Conservation (phyloP, 768 basidiomycete genomes). For the Macrolepiota fuliginosa region DNA sequence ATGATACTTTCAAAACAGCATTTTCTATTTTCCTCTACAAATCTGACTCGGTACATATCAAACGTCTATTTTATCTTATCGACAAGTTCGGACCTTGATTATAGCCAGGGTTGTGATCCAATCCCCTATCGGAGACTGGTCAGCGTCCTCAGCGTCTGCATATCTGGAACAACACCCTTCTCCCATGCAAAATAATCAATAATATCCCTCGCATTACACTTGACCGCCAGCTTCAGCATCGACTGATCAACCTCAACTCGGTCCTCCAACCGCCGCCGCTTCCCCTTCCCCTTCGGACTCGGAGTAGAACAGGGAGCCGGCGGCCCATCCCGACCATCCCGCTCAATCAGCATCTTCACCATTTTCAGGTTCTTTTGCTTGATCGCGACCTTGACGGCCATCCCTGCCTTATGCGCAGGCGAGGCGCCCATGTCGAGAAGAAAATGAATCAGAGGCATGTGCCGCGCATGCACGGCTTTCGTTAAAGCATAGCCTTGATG, state of each 20-base stretch:
- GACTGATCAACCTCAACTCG: constrained; percentile 48
- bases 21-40: constrained; percentile 1
- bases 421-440: constrained; percentile 74
- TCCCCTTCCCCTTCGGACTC: constrained; percentile 24
- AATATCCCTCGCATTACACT: constrained; percentile 63
- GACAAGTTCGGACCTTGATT: neutral
- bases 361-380: constrained; percentile 61
- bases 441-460: constrained; percentile 63
- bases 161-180: constrained; percentile 72
- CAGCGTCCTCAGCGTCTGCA: constrained; percentile 48
- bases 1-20: constrained; percentile 16
- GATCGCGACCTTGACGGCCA: constrained; percentile 79
- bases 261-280: constrained; percentile 58
- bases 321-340: constrained; percentile 11
- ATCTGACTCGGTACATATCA: neutral
- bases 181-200: constrained; percentile 67
- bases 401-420: constrained; percentile 53
- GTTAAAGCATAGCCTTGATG: constrained; percentile 81
- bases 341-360: constrained; percentile 67
- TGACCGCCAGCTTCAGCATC: constrained; percentile 69
- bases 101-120: neutral
- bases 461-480: constrained; percentile 68
- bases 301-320: neutral
- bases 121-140: neutral
- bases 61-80: neutral